Evolutionary conservation across 345 rosid genomes (phyloP).

Genomic region (Bruguiera parviflora): DNA sequence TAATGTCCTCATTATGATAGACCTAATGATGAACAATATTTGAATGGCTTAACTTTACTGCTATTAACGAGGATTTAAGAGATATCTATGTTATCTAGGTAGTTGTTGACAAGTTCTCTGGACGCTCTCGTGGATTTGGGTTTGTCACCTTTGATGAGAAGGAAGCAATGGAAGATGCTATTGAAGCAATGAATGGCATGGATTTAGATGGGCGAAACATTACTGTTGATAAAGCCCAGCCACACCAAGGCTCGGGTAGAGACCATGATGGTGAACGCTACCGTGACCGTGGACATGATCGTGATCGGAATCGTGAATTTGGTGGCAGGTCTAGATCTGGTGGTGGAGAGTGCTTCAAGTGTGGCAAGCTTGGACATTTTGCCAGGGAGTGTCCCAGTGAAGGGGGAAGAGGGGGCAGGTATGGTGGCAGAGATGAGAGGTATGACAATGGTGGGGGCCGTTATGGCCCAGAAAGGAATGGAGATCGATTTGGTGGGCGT

Average conservation of each 20-base stretch:
- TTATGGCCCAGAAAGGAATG: conserved; percentile 80
- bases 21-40: background rate
- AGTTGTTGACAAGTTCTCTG: conserved; percentile 81
- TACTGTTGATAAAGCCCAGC: conserved; percentile 95
- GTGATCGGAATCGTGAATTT: conserved; percentile 47
- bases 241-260: conserved; percentile 68
- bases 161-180: conserved; percentile 87
- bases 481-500: conserved; percentile 73
- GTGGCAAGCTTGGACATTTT: conserved; percentile 96
- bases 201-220: conserved; percentile 87
- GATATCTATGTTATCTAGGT: conserved; percentile 42
- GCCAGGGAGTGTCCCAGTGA: conserved; percentile 93
- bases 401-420: conserved; percentile 46
- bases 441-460: conserved; percentile 41
- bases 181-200: conserved; percentile 83
- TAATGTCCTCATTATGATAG: no score
- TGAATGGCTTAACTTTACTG: conserved; percentile 1
- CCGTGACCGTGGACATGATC: conserved; percentile 66
- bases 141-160: conserved; percentile 87
- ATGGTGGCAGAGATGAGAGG: conserved; percentile 48
- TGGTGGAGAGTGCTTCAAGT: conserved; percentile 89
- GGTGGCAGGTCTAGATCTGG: conserved; percentile 57
- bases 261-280: conserved; percentile 69
- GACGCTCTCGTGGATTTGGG: conserved; percentile 97
- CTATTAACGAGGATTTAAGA: background rate